Evolutionary conservation across 2,329 filamentous ascomycete species (phyloP), one percentile per base, ranked within the genome.

Genomic region (Penicillium palitans): DNA sequence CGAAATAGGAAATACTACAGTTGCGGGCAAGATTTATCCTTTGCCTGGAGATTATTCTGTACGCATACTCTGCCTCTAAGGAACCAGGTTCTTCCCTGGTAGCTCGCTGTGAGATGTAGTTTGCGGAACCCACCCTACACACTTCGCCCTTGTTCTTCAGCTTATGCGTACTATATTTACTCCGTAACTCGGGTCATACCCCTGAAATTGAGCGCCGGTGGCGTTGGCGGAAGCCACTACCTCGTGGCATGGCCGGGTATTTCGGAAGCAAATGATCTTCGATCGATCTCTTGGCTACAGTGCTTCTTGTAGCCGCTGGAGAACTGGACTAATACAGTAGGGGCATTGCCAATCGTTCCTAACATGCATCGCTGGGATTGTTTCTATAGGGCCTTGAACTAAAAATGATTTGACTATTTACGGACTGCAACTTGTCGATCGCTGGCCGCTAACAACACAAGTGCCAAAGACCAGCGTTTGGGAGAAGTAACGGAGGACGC

Each of bases 221-320:
- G 56, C 10, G 48, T 39, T 55, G 50, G 56, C 53, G 46, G 56
- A 51, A 45, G 44, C 44, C 45, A 49, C 45, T 4, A 40, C 45
- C 59, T 60, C 59, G 57, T 60, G 56, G 61, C 35, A 39, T 44
- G 15, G 19, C 27, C 27, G 47, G 52, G 19, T 59, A 48, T 12
- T 25, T 59, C 33, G 52, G 49, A 31, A 48, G 33, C 5, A 24
- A 33, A 24, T 2, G 19, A 37, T 35, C 42, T 41, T 49, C 25
- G 46, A 59, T 61, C 42, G 31, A 40, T 57, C 25, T 57, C 41
- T 58, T 56, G 49, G 25, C 50, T 31, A 12, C 12, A 13, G 17
- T 42, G 13, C 5, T 6, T 29, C 27, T 33, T 9, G 31, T 39
- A 42, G 21, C n/a, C 21, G 21, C 25, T 12, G n/a, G 7, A 5